Evolutionary conservation across 176 grass and related monocot genomes (phyloP).

Genomic region (Sorghum bicolor): DNA sequence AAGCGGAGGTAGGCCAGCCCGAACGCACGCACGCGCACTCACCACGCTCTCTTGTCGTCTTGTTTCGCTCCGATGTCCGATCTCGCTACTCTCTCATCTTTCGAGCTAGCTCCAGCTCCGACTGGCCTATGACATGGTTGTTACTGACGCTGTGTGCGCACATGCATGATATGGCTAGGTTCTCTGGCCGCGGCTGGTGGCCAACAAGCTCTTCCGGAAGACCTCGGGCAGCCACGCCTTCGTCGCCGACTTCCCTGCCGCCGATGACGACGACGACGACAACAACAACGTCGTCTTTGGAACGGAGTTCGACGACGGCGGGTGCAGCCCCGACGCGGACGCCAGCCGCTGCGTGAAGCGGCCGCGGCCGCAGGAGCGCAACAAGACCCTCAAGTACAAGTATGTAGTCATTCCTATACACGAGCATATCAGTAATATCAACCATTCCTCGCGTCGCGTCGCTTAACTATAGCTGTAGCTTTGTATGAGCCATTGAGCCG

Average conservation of each 20-base stretch:
- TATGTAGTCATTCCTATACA: slow-evolving; percentile 11
- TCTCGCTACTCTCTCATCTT: not conserved
- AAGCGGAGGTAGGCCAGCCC: slow-evolving; percentile 59
- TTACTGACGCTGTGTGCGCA: not conserved
- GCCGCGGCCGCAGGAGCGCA: slow-evolving; percentile 21
- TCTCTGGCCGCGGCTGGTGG: slow-evolving; percentile 81
- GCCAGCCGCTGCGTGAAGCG: slow-evolving; percentile 37
- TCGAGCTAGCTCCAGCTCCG: slow-evolving; percentile 11
- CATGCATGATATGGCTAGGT: slow-evolving; percentile 52
- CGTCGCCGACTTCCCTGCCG: slow-evolving; percentile 59
- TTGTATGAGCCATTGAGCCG: not conserved
- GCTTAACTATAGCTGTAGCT: too few relatives aligned
- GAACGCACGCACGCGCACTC: not conserved
- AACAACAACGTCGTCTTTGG: not conserved
- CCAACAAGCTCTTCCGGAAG: slow-evolving; percentile 75
- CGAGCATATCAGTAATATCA: too few relatives aligned
- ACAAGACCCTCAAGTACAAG: slow-evolving; percentile 66
- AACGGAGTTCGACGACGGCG: slow-evolving; percentile 31
- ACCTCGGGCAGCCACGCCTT: slow-evolving; percentile 64
- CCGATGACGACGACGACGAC: not conserved
- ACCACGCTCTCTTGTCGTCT: not conserved
- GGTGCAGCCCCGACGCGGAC: slow-evolving; percentile 41
- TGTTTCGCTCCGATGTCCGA: not conserved
- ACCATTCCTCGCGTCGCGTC: too few relatives aligned
- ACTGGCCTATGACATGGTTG: not conserved